Base-by-base conservation (phyloP, 768 basidiomycete species). In the Gautieria morchelliformis region DNA sequence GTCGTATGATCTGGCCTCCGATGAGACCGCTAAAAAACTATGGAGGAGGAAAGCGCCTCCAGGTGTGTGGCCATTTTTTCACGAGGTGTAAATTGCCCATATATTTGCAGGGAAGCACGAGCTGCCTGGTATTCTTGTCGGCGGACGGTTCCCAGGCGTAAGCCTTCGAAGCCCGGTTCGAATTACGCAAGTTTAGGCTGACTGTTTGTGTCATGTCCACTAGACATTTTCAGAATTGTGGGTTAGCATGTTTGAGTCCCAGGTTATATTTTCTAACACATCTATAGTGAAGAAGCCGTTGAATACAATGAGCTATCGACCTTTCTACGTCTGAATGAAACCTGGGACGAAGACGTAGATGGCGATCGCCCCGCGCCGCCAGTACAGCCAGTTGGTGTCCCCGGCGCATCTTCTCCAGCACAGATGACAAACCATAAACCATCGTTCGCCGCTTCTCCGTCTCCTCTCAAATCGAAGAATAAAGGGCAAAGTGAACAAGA, bases 1-100 rank as follows among this genome's bases (percentile, higher is more conserved):
- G 0, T 85, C 87, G 10, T 93, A 89, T 65, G 90, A 93, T 69
- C 77, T 93, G 40, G 90, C 90, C 30, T 89, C 86, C 4, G 89
- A 93, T 65, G 85, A 86, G 64, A 78, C 82, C 19, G 89, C 90
- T 15, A 92, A 91, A 67, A 70, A 71, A 56, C 69, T 90, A 22
- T 93, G 90, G 90, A 85, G 77, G 68, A 77, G 91, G 62, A 93
- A 85, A 67, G 87, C 85, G 0, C 90, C 90, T 39, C 63, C 67
- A 63, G 81, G 88, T 85, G 50, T 59, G 70, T 64, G 14, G 15
- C 37, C 32, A 24, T 48, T 40, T 1, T 10, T 55, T 17, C 9
- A 32, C 56, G 24, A 17, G 37, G 11, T n/a, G 51, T 56, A 9
- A 56, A 57, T 32, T 48, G 33, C 15, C 56, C 41, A 54, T 27